Conservation (phyloP, 179 eudicot species). For the Amaranthus tricolor region DNA sequence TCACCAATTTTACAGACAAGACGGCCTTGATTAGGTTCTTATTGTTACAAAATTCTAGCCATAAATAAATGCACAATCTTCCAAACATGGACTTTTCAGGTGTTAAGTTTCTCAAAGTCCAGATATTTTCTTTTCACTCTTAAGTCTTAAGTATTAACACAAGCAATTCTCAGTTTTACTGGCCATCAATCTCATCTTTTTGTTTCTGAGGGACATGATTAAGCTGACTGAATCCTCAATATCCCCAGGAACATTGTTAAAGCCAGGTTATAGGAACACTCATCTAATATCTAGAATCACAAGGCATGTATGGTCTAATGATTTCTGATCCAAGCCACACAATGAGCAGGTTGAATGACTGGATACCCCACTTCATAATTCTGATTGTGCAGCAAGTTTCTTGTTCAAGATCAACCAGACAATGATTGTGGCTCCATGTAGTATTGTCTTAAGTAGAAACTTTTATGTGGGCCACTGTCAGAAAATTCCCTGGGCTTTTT, state of each 20-base stretch:
- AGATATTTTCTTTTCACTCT: neutral
- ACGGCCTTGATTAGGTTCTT: neutral
- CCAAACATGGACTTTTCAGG: neutral
- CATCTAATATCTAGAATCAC: neutral
- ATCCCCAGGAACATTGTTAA: neutral
- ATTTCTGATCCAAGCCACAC: neutral
- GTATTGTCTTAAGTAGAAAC: too few relatives aligned
- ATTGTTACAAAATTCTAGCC: neutral
- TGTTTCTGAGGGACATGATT: neutral
- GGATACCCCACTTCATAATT: neutral
- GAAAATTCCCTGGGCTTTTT: neutral
- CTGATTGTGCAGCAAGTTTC: constrained; percentile 1
- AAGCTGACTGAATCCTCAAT: neutral
- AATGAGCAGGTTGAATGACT: neutral
- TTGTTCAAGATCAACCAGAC: neutral
- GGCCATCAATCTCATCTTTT: neutral
- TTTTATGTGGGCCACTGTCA: too few relatives aligned
- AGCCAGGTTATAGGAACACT: neutral
- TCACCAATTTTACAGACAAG: neutral
- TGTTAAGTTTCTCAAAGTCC: neutral
- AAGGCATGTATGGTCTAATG: neutral
- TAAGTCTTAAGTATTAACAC: neutral
- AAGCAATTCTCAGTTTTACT: neutral
- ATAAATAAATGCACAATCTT: neutral
- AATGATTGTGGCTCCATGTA: neutral